These are phyloP conservation scores for Camellia granthamiana DNA, from an alignment of 148 eudicot species.

Conservation along the genomic window DNA sequence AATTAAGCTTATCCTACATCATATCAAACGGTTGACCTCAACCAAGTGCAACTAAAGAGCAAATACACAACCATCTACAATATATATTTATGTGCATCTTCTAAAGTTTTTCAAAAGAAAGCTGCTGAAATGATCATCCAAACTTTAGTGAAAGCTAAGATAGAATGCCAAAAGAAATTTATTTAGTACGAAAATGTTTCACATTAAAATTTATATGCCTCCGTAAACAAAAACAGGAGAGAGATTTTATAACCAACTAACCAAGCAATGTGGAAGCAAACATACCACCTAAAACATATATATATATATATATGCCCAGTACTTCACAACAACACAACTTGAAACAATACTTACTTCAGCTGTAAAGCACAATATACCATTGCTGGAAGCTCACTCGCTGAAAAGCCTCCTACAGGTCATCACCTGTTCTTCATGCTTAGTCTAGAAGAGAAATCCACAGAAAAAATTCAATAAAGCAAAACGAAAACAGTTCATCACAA, in stretches of 20 bases:
- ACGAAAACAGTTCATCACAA: not conserved
- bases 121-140: no score
- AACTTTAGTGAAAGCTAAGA: no score
- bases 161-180: no score
- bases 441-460: slow-evolving; percentile 9
- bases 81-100: no score
- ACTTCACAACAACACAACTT: not conserved
- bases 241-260: not conserved
- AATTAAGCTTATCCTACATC: no score
- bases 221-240: no score
- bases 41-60: no score
- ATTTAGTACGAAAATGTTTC: no score
- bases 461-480: not conserved
- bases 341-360: not conserved
- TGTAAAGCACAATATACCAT: not conserved
- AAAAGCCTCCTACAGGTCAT: not conserved
- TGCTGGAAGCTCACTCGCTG: not conserved
- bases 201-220: no score
- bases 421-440: not conserved
- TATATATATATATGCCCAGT: not conserved
- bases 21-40: no score
- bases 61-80: no score
- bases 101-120: no score
- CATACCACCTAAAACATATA: not conserved
- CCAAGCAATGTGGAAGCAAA: not conserved